A percentile compares a stretch with the other conserved stretches of the same genome.
phyloP scores from a whole-genome alignment of 345 rosid species.

The Fremontodendron californicum region DNA sequence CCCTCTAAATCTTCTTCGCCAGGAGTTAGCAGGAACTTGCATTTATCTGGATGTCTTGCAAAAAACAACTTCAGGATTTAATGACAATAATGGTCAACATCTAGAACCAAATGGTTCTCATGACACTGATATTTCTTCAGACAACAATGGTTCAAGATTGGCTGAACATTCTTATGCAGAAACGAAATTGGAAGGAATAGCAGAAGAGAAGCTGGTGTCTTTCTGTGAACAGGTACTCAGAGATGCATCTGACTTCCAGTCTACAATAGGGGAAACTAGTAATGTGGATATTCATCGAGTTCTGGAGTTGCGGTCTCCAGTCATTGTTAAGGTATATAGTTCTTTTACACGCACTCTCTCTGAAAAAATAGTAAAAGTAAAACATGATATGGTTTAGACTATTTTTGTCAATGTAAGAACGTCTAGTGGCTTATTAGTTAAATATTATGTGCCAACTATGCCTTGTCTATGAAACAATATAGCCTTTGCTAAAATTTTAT shows the following conservation, averaged over 20 bases:
- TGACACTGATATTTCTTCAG: conserved; percentile 20
- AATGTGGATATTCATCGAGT: conserved; percentile 85
- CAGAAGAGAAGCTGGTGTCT: conserved; percentile 77
- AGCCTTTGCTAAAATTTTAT: not conserved
- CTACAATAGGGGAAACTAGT: conserved; percentile 60
- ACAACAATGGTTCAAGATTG: too few relatives aligned
- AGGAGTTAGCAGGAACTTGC: conserved; percentile 77
- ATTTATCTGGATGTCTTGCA: conserved; percentile 84
- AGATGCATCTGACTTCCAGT: conserved; percentile 83
- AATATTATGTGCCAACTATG: not conserved
- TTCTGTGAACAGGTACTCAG: conserved; percentile 82
- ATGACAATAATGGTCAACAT: conserved; percentile 26
- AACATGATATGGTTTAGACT: not conserved
- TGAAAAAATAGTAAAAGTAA: not conserved
- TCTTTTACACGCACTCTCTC: not conserved
- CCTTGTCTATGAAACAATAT: conserved; percentile 3
- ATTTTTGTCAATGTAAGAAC: not conserved
- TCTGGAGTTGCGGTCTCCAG: conserved; percentile 80
- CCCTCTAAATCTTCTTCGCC: conserved; percentile 86
- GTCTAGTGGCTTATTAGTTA: not conserved
- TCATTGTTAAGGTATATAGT: conserved; percentile 72
- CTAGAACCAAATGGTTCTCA: conserved; percentile 26
- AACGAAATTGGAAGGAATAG: conserved; percentile 58
- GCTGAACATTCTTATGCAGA: too few relatives aligned
- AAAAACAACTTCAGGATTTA: conserved; percentile 56